Percentiles rank a stretch among this genome's conserved stretches.
phyloP scores from a whole-genome alignment of 805 yeast genomes.

The Lipomyces yamadae region DNA sequence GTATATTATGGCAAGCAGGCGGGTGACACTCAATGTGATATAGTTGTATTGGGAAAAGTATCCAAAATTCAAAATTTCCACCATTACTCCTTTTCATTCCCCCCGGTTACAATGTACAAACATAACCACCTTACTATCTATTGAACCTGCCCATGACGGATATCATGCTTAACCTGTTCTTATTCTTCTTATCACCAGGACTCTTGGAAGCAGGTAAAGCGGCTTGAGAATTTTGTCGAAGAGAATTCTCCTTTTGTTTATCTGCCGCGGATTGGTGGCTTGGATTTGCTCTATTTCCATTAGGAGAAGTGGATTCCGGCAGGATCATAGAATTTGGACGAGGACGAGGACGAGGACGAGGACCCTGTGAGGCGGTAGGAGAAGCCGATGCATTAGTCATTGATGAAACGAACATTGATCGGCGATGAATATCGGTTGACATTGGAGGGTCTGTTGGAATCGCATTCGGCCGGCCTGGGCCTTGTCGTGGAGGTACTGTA shows the following conservation, averaged over 20 bases:
- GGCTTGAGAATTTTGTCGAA: background rate
- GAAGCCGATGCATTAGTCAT: background rate
- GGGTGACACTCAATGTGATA: too few species aligned
- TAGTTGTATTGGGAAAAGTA: constrained; percentile 16
- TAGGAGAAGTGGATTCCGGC: background rate
- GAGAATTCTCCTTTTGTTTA: background rate
- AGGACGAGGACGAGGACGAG: background rate
- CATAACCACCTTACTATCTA: background rate
- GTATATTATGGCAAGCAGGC: constrained; percentile 8
- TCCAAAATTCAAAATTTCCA: background rate
- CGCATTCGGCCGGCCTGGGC: background rate
- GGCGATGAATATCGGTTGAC: background rate
- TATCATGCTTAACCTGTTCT: constrained; percentile 6
- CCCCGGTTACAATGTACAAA: background rate
- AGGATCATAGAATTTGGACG: background rate
- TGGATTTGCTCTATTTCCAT: background rate
- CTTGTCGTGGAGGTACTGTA: background rate
- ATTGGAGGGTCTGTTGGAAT: background rate
- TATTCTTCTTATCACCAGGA: background rate
- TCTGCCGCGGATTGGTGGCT: background rate
- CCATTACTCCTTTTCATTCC: background rate
- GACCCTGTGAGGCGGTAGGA: background rate
- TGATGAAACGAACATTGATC: background rate
- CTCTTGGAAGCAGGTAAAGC: background rate
- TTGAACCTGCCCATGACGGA: background rate